A percentile compares a stretch with the other conserved stretches of the same genome.
phyloP scores from a whole-genome alignment of 1,139 yeast genomes.

The Ashbya aceris region DNA sequence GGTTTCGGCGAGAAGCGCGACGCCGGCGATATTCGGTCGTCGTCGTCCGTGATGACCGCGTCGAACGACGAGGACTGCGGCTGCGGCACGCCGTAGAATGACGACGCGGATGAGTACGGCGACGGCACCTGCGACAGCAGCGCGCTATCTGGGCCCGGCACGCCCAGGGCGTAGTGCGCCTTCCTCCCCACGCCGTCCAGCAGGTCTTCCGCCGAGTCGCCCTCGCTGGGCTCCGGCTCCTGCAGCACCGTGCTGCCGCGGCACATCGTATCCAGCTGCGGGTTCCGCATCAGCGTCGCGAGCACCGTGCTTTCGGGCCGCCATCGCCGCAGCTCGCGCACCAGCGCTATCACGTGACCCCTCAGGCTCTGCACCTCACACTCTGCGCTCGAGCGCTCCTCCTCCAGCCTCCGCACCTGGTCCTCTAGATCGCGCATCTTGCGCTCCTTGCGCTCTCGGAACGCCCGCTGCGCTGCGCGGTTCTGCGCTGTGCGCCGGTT shows the following conservation, averaged over 20 bases:
- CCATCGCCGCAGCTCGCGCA: slow-evolving; percentile 60
- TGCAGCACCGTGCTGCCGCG: background rate
- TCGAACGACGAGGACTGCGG: background rate
- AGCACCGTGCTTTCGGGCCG: slow-evolving; percentile 31
- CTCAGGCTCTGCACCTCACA: slow-evolving; percentile 67
- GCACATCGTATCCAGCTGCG: background rate
- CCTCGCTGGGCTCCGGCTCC: too few relatives aligned
- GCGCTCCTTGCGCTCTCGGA: slow-evolving; percentile 84
- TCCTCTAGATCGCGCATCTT: slow-evolving; percentile 81
- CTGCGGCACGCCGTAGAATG: background rate
- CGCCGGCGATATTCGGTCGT: background rate
- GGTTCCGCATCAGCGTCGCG: background rate
- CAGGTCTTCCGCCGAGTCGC: too few relatives aligned
- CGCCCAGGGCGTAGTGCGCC: too few relatives aligned
- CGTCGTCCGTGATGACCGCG: background rate
- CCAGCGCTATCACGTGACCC: slow-evolving; percentile 66
- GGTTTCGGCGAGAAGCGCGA: background rate
- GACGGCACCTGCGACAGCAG: background rate
- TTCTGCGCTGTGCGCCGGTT: slow-evolving; percentile 92
- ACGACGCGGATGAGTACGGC: background rate
- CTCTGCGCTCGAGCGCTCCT: slow-evolving; percentile 51
- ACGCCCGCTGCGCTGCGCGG: slow-evolving; percentile 95
- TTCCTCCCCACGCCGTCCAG: background rate
- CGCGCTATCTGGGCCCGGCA: too few relatives aligned
- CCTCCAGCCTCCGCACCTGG: slow-evolving; percentile 62